Conservation (phyloP, 805 yeast species). For the Yarrowia yakushimensis region DNA sequence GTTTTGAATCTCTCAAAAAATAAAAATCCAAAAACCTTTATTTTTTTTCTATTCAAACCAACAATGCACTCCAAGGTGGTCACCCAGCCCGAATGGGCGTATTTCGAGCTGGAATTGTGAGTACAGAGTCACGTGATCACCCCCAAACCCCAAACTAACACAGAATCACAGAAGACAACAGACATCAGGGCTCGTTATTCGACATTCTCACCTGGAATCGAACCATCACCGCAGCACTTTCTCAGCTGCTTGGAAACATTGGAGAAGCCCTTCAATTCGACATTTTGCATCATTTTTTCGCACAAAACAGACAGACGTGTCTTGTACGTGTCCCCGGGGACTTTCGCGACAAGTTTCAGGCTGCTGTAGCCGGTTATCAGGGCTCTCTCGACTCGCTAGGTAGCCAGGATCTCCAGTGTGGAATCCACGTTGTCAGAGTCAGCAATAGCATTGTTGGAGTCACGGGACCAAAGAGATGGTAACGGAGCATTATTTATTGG, state of each 20-base stretch:
- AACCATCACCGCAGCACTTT: conserved; percentile 30
- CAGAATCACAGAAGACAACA: conserved; percentile 9
- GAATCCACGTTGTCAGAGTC: conserved; percentile 30
- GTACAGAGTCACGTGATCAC: conserved; percentile 22
- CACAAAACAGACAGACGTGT: conserved; percentile 1
- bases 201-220: conserved; percentile 38
- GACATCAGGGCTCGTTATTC: conserved; percentile 3
- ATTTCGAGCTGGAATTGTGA: conserved; percentile 34
- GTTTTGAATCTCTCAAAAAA: too few species aligned
- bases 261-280: conserved; percentile 37
- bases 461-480: conserved; percentile 27
- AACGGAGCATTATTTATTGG: not conserved
- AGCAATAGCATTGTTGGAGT: conserved; percentile 30
- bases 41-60: too few species aligned
- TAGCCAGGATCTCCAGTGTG: conserved; percentile 22
- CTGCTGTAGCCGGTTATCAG: conserved; percentile 30
- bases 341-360: conserved; percentile 27
- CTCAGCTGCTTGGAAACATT: conserved; percentile 33
- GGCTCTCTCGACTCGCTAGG: conserved; percentile 20
- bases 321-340: conserved; percentile 30
- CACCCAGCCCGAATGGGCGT: conserved; percentile 36
- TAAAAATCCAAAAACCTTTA: too few species aligned
- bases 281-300: conserved; percentile 30
- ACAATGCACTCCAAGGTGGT: not conserved
- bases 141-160: too few species aligned